Conservation (phyloP, 2,329 filamentous ascomycete genomes). For the Clarireedia sp. region DNA sequence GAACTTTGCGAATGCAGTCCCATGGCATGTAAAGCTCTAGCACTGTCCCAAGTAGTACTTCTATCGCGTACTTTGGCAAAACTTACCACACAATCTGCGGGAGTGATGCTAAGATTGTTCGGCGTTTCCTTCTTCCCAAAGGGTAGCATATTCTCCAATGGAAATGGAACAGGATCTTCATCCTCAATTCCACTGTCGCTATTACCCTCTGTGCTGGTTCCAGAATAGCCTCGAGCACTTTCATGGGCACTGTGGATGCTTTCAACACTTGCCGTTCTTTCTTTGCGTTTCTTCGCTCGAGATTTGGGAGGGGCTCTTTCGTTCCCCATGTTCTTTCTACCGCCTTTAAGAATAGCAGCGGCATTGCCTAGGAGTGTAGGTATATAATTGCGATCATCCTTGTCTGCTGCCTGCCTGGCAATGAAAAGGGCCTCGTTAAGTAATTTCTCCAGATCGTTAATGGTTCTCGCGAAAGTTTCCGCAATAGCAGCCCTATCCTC, state of each 20-base stretch:
- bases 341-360: constrained; percentile 19
- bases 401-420: constrained; percentile 29
- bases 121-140: not conserved
- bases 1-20: not conserved
- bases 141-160: not conserved
- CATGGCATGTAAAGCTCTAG: constrained; percentile 5
- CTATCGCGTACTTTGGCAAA: constrained; percentile 11
- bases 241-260: constrained; percentile 23
- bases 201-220: constrained; percentile 15
- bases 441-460: constrained; percentile 30
- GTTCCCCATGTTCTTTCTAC: constrained; percentile 11
- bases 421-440: constrained; percentile 32
- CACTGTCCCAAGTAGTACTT: constrained; percentile 7
- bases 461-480: constrained; percentile 29
- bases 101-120: not conserved
- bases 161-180: not conserved
- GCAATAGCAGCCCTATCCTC: constrained; percentile 15
- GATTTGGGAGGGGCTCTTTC: not conserved
- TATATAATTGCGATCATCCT: constrained; percentile 15
- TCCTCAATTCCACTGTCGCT: constrained; percentile 10
- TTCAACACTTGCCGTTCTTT: constrained; percentile 13
- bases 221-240: constrained; percentile 21
- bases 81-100: not conserved
- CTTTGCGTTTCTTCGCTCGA: not conserved
- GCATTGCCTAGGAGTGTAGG: constrained; percentile 19